These are phyloP conservation scores for Seiridium cupressi DNA, from an alignment of 2,329 filamentous ascomycete genomes.

Conservation along the genomic window DNA sequence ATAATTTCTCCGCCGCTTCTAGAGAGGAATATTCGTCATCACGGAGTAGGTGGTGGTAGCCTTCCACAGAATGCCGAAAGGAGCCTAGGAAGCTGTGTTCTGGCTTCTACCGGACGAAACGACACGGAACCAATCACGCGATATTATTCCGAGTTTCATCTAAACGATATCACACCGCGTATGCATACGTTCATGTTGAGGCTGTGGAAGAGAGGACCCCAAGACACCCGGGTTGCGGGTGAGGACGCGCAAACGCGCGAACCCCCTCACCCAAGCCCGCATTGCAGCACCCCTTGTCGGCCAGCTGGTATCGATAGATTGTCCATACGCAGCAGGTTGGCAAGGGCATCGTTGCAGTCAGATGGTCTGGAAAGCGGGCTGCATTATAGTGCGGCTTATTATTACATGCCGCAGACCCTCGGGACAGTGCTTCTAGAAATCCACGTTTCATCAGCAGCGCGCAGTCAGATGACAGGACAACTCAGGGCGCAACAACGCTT, in stretches of 20 bases:
- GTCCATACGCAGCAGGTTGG: background rate
- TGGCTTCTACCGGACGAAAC: background rate
- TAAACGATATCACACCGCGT: background rate
- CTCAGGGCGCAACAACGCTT: background rate
- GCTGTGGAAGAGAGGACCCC: background rate
- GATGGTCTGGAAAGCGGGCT: background rate
- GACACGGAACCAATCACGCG: background rate
- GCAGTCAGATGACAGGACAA: background rate
- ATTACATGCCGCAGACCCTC: background rate
- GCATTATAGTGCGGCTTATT: background rate
- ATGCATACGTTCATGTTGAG: background rate
- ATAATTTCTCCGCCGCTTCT: background rate
- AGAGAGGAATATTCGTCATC: background rate
- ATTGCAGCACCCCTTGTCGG: background rate
- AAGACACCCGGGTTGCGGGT: background rate
- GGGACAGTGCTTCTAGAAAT: no score
- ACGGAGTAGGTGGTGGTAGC: background rate
- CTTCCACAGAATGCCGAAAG: background rate
- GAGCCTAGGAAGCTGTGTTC: background rate
- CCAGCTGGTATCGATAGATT: background rate
- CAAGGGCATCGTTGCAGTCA: background rate
- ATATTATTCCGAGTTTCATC: background rate
- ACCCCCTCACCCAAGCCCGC: background rate
- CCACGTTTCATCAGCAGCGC: no score
- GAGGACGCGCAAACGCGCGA: background rate